Evolutionary conservation across 345 rosid genomes (phyloP).

Genomic region (Eutrema heterophyllum): DNA sequence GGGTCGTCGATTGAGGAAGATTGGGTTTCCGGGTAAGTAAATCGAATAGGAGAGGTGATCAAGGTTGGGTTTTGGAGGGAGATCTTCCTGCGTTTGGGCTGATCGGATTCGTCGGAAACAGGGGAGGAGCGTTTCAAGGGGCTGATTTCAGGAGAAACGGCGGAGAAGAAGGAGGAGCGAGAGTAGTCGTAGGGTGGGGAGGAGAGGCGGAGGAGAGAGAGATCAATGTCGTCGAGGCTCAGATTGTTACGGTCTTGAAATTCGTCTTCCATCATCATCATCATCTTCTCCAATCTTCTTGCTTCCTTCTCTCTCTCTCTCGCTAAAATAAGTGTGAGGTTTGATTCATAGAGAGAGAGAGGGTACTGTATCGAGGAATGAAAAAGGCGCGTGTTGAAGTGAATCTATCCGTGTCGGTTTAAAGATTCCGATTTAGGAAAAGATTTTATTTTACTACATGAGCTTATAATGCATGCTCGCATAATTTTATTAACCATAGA

Average conservation of each 20-base stretch:
- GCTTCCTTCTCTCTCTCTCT: background rate
- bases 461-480: background rate
- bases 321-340: background rate
- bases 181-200: slow-evolving; percentile 20
- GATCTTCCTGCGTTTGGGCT: slow-evolving; percentile 19
- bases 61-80: slow-evolving; percentile 4
- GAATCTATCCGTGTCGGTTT: background rate
- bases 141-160: slow-evolving; percentile 5
- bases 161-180: background rate
- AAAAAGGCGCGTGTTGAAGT: slow-evolving; percentile 1
- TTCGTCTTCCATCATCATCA: slow-evolving; percentile 8
- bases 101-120: slow-evolving; percentile 25
- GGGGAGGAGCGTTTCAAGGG: slow-evolving; percentile 31
- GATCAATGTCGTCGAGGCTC: slow-evolving; percentile 25
- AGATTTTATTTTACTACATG: background rate
- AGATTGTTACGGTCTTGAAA: slow-evolving; percentile 2
- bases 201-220: slow-evolving; percentile 30
- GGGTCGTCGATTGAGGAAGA: background rate
- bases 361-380: background rate
- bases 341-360: background rate
- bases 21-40: background rate
- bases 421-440: slow-evolving; percentile 2
- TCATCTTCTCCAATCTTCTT: background rate
- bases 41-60: slow-evolving; percentile 8
- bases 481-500: background rate